These are phyloP conservation scores for Coffea canephora DNA, from an alignment of 257 asterid genomes.

Conservation along the genomic window DNA sequence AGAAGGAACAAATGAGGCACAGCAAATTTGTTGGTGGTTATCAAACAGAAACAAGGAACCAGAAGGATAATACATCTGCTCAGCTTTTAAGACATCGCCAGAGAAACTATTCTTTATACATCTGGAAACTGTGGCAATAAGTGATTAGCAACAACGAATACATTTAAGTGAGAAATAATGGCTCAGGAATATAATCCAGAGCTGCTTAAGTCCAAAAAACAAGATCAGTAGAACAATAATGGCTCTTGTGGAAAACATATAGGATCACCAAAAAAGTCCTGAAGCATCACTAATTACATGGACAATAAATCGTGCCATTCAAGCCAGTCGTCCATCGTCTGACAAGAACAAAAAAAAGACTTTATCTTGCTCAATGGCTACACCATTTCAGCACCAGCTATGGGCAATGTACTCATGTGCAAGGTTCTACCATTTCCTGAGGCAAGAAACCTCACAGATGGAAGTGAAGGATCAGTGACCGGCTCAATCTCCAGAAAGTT, in stretches of 20 bases:
- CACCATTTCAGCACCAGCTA: conserved; percentile 59
- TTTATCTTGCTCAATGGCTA: conserved; percentile 29
- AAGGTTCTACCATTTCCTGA: conserved; percentile 72
- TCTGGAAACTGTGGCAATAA: neutral
- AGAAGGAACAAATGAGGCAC: neutral
- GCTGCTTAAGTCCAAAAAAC: neutral
- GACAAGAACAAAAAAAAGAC: conserved; percentile 6
- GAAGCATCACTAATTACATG: neutral
- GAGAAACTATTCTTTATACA: conserved; percentile 7
- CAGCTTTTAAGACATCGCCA: neutral
- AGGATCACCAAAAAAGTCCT: conserved; percentile 1
- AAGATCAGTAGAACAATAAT: neutral
- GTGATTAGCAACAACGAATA: neutral
- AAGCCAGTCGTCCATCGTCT: conserved; percentile 9
- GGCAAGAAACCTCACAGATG: conserved; percentile 64
- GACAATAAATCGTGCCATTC: neutral
- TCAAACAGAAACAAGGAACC: neutral
- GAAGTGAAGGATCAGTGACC: conserved; percentile 74
- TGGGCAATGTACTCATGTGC: conserved; percentile 57
- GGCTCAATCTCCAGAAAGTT: conserved; percentile 84
- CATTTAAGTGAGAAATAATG: conserved; percentile 5
- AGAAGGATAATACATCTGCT: neutral
- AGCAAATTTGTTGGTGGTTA: too few species aligned
- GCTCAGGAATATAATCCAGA: neutral
- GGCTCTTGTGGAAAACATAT: neutral